Conservation (phyloP, 2,329 filamentous ascomycete species). For the Ascocoryne sarcoides region DNA sequence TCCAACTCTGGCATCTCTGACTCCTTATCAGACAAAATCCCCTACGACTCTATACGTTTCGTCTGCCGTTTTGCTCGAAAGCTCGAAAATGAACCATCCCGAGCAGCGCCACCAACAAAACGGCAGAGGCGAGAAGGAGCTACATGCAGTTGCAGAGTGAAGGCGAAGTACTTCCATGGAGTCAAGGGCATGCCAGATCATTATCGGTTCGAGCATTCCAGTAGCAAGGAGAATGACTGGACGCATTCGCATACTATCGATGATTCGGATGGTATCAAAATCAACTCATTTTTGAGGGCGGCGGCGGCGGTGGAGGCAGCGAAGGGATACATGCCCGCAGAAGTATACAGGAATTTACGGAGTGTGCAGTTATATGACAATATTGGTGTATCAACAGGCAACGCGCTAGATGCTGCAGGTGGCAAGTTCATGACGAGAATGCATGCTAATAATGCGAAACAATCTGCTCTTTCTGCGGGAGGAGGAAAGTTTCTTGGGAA, state of each 20-base stretch:
- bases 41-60: conserved; percentile 6
- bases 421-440: conserved; percentile 9
- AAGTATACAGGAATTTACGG: conserved; percentile 7
- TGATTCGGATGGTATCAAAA: conserved; percentile 8
- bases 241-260: conserved; percentile 8
- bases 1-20: neutral
- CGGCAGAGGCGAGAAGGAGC: conserved; percentile 6
- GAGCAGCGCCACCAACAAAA: conserved; percentile 1
- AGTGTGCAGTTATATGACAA: conserved; percentile 3
- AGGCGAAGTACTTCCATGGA: conserved; percentile 7
- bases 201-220: conserved; percentile 9
- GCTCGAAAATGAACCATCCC: conserved; percentile 2
- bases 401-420: conserved; percentile 6
- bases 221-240: conserved; percentile 3
- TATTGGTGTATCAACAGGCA: neutral
- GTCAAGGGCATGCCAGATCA: conserved; percentile 5
- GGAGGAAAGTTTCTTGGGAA: neutral
- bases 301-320: conserved; percentile 6
- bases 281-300: conserved; percentile 8
- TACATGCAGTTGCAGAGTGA: conserved; percentile 9
- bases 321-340: conserved; percentile 9
- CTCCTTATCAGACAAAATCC: conserved; percentile 2
- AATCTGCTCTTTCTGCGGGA: conserved; percentile 1
- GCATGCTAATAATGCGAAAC: conserved; percentile 9
- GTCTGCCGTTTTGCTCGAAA: conserved; percentile 8